Evolutionary conservation across 768 basidiomycete genomes (phyloP), one percentile per base, ranked within the genome.

Genomic region (Harrya chromipes): DNA sequence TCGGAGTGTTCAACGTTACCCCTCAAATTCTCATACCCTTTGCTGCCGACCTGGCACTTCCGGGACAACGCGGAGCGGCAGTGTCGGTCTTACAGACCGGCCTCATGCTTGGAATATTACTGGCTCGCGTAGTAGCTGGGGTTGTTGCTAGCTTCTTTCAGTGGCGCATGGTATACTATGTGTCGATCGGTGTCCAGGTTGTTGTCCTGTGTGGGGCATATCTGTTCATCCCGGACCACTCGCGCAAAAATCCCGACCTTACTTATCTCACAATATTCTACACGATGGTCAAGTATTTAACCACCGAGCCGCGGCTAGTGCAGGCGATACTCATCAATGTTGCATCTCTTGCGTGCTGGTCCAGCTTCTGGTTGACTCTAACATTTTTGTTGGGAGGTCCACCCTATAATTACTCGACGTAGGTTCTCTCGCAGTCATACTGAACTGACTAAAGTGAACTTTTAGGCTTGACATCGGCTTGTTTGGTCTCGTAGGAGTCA

Each of bases 401-500:
- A 0, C 74, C 73, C 2, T 77, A 74, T 49, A 3, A 63, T 43
- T 74, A 65, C 46, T 62, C 63, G 10, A 67, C 62, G 63, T 67
- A 40, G n/a, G 63, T 59, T 10, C 31, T 19, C 24, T 39, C n/a
- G 2, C 21, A 10, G 9, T 4, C 3, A 4, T 35, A 23, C 23
- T 6, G 23, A 23, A 6, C 17, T 1, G 23, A 1, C 6, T 10
- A 42, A 42, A 26, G 21, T 33, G 17, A 34, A 12, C 3, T 26
- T 17, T 4, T n/a, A 46, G 56, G 40, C 53, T 60, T 31, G 63
- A 66, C 17, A 77, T 76, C 43, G 78, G 78, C 29, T 59, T 79
- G n/a, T 75, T 78, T 53, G 77, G 76, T 20, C 68, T 79, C 6
- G 46, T 78, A 9, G 78, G 78, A 13, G 62, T 74, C 38, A 54